These are phyloP conservation scores for Alternaria brassicae DNA, from an alignment of 2,329 filamentous ascomycete genomes.

Conservation along the genomic window DNA sequence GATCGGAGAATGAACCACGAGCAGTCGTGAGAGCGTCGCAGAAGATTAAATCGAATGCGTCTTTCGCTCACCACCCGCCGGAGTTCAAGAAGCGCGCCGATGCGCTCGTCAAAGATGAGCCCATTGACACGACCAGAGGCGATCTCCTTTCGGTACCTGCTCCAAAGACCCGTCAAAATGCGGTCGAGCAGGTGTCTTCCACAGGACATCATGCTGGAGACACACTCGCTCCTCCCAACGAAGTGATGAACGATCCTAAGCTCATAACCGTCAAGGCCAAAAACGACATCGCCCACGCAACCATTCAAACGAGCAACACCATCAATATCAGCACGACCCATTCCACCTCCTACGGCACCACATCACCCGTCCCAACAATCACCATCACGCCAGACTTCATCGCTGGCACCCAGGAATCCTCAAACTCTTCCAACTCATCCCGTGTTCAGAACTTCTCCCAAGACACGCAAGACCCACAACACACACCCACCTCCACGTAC, in stretches of 20 bases:
- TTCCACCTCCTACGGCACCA: no score
- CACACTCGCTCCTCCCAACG: not conserved
- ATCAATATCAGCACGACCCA: no score
- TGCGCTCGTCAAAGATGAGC: not conserved
- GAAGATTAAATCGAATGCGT: not conserved
- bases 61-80: not conserved
- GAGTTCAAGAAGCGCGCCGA: not conserved
- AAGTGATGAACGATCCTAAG: not conserved
- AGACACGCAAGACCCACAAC: not conserved
- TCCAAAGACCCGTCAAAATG: not conserved
- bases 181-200: not conserved
- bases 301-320: no score
- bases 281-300: not conserved
- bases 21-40: not conserved
- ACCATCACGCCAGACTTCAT: not conserved
- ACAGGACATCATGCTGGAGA: not conserved
- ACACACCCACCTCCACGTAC: not conserved
- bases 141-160: not conserved
- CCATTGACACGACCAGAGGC: not conserved
- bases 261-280: no score
- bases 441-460: not conserved
- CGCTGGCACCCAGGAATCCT: not conserved
- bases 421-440: accelerated
- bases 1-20: not conserved
- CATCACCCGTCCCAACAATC: not conserved